Conservation (phyloP, 495 filamentous ascomycete genomes). For the Elaphomyces granulatus region DNA sequence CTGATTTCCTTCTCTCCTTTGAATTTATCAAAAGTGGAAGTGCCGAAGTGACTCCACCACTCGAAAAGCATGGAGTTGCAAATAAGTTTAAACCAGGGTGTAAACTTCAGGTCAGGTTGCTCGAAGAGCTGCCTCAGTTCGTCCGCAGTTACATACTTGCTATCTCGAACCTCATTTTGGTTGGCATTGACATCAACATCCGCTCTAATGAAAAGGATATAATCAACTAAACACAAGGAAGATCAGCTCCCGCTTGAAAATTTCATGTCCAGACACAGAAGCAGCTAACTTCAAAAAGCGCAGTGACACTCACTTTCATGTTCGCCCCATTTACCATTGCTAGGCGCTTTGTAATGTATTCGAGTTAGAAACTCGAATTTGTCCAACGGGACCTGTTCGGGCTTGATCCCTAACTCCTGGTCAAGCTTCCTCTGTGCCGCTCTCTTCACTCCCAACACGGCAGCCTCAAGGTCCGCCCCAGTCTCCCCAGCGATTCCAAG, state of each 20-base stretch:
- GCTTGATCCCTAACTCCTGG: constrained; percentile 88
- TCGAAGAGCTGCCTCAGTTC: constrained; percentile 78
- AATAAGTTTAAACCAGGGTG: constrained; percentile 99
- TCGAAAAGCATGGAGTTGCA: constrained; percentile 96
- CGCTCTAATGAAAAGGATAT: constrained; percentile 96
- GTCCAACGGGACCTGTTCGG: constrained; percentile 77
- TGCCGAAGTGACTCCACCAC: constrained; percentile 88
- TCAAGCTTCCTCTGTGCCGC: constrained; percentile 86
- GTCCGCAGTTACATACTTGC: constrained; percentile 65
- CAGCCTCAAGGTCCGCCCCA: constrained; percentile 64
- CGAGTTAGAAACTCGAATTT: constrained; percentile 88
- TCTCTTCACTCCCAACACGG: constrained; percentile 70
- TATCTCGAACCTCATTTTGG: constrained; percentile 77
- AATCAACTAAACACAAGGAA: constrained; percentile 90
- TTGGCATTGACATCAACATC: constrained; percentile 70
- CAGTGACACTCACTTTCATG: constrained; percentile 80
- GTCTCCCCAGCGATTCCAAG: constrained; percentile 85
- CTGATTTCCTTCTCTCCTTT: constrained; percentile 73
- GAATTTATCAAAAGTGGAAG: constrained; percentile 65
- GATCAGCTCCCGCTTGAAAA: too few relatives aligned
- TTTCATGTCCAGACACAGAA: too few relatives aligned
- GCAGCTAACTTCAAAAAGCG: too few relatives aligned
- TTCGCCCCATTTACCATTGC: constrained; percentile 96
- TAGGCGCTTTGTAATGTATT: constrained; percentile 96
- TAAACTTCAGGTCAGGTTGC: constrained; percentile 68